Evolutionary conservation across 2,329 filamentous ascomycete genomes (phyloP), one percentile per base, ranked within the genome.

Genomic region (Salinomyces thailandicus): DNA sequence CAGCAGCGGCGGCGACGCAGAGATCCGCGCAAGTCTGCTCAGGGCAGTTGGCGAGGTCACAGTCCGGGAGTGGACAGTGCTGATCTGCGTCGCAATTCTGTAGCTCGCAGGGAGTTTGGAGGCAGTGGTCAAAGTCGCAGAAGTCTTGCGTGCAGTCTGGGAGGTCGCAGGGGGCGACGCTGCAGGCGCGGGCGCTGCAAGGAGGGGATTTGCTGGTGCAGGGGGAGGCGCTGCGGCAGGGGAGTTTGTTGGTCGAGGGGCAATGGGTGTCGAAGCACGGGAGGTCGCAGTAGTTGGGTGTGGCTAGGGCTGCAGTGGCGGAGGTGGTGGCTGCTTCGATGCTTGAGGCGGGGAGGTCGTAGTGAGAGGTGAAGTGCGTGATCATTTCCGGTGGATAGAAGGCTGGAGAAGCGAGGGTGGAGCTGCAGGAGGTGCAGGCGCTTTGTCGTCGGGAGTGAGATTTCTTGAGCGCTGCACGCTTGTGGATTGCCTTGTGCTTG

Each of bases 401-500:
- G 11, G 27, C 11, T 30, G 27, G 27, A n/a, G 27, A 30, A n/a
- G 27, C 27, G 14, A 13, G 27, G 8, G 27, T 8, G 8, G 27
- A 26, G 22, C n/a, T 14, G 14, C 27, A 30, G 11, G 27, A 30
- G 11, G 2, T n/a, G 15, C 27, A 30, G 11, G 11, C 27, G 18
- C 24, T 30, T 30, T 34, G 20, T 13, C 29, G 38, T 33, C 17
- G 15, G n/a, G 15, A 16, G 19, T 31, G 34, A 14, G 18, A 14
- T 20, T 38, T 38, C 30, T 44, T 44, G n/a, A 35, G 18, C n/a
- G 27, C 35, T 2, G 29, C 22, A 12, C 41, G 30, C 31, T 38
- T 45, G 31, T 45, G 43, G 9, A 43, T 43, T 13, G 37, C 43
- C 19, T 52, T 53, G 38, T 58, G 55, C 28, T 58, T 58, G 6